Evolutionary conservation across 441 rosid species (phyloP).

Genomic region (Dalechampia spathulata): DNA sequence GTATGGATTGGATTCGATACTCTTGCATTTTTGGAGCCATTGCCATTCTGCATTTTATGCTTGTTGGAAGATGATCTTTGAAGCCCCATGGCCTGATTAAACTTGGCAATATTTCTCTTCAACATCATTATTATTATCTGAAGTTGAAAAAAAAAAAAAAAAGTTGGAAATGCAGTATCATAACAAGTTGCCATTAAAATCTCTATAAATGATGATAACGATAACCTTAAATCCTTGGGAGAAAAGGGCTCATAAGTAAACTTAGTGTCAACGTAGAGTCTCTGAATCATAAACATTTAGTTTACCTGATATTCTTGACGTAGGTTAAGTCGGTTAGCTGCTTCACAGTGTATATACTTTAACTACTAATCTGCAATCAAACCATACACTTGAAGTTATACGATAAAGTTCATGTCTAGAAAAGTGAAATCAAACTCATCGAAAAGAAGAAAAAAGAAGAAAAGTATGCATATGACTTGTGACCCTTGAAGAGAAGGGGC

Average conservation of each 20-base stretch:
- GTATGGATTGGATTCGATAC: constrained; percentile 4
- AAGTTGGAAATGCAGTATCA: no score
- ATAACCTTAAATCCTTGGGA: no score
- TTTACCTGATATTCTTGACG: neutral
- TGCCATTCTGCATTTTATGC: constrained; percentile 16
- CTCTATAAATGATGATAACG: no score
- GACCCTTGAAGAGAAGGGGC: neutral
- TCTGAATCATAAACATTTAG: neutral
- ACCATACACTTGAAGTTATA: neutral
- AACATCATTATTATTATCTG: constrained; percentile 10
- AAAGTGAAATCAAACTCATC: neutral
- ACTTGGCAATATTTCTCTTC: constrained; percentile 18
- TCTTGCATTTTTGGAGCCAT: constrained; percentile 1
- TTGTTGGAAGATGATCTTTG: constrained; percentile 15
- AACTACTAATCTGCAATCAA: constrained; percentile 8
- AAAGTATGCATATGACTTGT: neutral
- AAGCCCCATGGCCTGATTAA: constrained; percentile 21
- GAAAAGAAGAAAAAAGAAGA: neutral
- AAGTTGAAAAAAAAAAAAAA: no score
- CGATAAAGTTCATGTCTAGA: neutral
- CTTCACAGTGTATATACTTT: neutral
- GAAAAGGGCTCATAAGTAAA: neutral
- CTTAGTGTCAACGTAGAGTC: neutral
- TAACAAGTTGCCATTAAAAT: no score
- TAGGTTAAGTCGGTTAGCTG: neutral